Base-by-base conservation (phyloP, 2,329 filamentous ascomycete genomes). In the Penicillium sp. region DNA sequence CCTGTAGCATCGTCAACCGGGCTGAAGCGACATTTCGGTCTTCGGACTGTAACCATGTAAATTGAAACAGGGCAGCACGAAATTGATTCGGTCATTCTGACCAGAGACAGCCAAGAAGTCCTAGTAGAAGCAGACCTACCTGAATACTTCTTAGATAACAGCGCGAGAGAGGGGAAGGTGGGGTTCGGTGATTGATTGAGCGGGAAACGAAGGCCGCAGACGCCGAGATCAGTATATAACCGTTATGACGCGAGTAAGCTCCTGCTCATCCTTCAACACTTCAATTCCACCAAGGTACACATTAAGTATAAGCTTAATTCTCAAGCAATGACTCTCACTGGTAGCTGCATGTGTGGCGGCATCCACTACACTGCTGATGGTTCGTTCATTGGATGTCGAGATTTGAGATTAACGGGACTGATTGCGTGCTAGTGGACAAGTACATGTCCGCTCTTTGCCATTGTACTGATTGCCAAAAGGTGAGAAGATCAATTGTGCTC, bases 381-480 rank as follows among this genome's bases (percentile, higher is more conserved):
- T 64, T 59, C 42, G 52, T 61, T 12, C 10, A 15, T 31, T 29
- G 2, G 2, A n/a, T 7, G 9, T 33, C 16, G 26, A 16, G 18
- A 42, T 29, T 21, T 13, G 28, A 8, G 24, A n/a, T 26, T 29
- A 2, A 13, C 4, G 33, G 9, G 2, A 42, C 47, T 45, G 26
- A 50, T 50, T 42, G 39, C 21, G 18, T 42, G 26, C 29, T 26
- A 80, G 77, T 70, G 10, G 73, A 79, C 34, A 65, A 74, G 4
- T 69, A 66, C 15, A 49, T 66, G 3, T 76, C 72, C 16, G 79
- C 79, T 6, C 68, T 83, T 31, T 83, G 81, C 66, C 79, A 82
- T 61, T 81, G 79, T 64, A 59, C 63, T 12, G 79, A 82, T 54
- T 83, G 80, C 63, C 79, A 82, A 57, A 83, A 83, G 75, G 78